Conservation (phyloP, 352 stramenopile genomes). For the Phytopythium boreale region DNA sequence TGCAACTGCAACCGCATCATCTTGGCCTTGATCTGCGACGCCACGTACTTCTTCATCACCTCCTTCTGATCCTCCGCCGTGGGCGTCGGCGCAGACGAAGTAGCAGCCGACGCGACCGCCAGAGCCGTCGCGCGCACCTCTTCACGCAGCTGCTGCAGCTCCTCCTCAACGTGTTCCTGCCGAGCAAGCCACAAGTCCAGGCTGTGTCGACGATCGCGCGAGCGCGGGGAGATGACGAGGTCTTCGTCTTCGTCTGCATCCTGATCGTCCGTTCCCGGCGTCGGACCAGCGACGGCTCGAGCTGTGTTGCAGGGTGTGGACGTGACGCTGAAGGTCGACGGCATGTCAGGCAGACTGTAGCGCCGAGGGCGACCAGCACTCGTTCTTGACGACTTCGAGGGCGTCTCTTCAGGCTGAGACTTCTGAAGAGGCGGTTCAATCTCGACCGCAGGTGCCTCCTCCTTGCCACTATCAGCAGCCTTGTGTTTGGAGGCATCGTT, state of each 20-base stretch:
- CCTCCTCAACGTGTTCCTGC: conserved; percentile 37
- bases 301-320: background rate
- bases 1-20: conserved; percentile 53
- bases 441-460: background rate
- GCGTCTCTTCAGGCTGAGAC: background rate
- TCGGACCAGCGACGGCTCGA: background rate
- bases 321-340: background rate
- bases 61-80: conserved; percentile 51
- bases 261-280: background rate
- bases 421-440: background rate
- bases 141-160: conserved; percentile 41
- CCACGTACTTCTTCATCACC: conserved; percentile 65
- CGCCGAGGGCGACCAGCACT: background rate
- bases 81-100: background rate
- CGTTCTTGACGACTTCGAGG: background rate
- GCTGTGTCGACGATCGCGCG: conserved; percentile 41
- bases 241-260: background rate
- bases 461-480: background rate
- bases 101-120: conserved; percentile 13
- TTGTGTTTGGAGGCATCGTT: background rate
- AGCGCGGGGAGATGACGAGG: conserved; percentile 19
- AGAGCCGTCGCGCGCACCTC: conserved; percentile 51
- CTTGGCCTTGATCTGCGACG: conserved; percentile 59
- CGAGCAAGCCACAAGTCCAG: conserved; percentile 50
- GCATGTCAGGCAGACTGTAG: conserved; percentile 4